These are phyloP conservation scores for Phaeosphaeriaceae sp. DNA, from an alignment of 2,329 filamentous ascomycete genomes.

Conservation along the genomic window DNA sequence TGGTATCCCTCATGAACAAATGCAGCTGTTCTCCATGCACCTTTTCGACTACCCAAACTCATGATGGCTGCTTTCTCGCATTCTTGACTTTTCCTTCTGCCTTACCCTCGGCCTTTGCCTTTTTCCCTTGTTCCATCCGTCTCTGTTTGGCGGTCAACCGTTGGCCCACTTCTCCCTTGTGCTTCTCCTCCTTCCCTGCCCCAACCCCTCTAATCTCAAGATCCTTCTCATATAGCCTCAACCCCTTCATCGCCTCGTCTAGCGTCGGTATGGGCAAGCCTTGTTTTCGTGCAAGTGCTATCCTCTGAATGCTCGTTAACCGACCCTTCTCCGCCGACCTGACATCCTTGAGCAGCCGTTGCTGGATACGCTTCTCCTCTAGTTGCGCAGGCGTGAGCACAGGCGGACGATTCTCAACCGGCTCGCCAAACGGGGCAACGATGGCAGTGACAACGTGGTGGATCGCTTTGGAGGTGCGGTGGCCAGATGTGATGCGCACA, in stretches of 20 bases:
- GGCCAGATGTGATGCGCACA: conserved; percentile 71
- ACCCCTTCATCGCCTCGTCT: conserved; percentile 39
- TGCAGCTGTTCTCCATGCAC: too few species aligned
- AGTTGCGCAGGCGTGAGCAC: conserved; percentile 70
- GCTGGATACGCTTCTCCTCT: conserved; percentile 60
- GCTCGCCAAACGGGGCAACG: conserved; percentile 71
- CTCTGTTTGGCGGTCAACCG: conserved; percentile 33
- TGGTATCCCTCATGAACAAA: not conserved
- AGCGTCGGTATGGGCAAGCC: conserved; percentile 37
- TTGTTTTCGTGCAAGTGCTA: conserved; percentile 36
- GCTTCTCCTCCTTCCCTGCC: conserved; percentile 20
- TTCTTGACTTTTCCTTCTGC: conserved; percentile 31
- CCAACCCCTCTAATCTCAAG: conserved; percentile 21
- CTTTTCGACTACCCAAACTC: conserved; percentile 1
- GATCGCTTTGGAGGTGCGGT: conserved; percentile 69
- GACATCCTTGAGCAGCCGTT: conserved; percentile 64
- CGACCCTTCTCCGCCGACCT: conserved; percentile 52
- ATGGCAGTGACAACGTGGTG: conserved; percentile 78
- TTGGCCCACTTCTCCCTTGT: conserved; percentile 36
- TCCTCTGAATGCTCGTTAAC: conserved; percentile 30
- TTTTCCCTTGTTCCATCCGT: conserved; percentile 30
- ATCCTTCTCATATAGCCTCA: conserved; percentile 27
- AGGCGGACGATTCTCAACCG: conserved; percentile 68
- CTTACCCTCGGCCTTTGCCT: conserved; percentile 30
- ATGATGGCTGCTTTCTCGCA: conserved; percentile 30